Evolutionary conservation across 2,329 filamentous ascomycete species (phyloP).

Genomic region (Arachnopeziza araneosa): DNA sequence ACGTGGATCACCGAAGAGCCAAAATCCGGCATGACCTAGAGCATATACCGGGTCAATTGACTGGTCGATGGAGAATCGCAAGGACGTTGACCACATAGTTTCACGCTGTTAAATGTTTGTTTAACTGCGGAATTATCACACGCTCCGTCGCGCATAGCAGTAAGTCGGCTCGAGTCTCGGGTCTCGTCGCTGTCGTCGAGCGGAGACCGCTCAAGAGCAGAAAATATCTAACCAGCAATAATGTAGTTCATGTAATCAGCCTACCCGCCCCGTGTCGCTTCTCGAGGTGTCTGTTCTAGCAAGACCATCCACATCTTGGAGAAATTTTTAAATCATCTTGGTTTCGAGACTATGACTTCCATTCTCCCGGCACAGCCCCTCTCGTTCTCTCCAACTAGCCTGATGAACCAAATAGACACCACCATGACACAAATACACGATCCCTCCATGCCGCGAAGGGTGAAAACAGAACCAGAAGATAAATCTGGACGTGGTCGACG

Average conservation of each 20-base stretch:
- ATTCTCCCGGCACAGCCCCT: constrained; percentile 25
- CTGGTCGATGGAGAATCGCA: constrained; percentile 12
- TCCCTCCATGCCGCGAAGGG: constrained; percentile 15
- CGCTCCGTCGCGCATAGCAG: neutral
- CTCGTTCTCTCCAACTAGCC: constrained; percentile 20
- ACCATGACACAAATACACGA: constrained; percentile 22
- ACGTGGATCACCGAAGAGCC: constrained; percentile 1
- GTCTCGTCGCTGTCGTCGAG: neutral
- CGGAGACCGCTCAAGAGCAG: neutral
- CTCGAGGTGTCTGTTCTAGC: constrained; percentile 1
- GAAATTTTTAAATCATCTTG: neutral
- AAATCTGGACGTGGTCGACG: constrained; percentile 29
- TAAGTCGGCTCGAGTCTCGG: neutral
- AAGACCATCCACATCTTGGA: neutral
- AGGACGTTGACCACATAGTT: neutral
- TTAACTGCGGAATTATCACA: neutral
- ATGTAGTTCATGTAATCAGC: constrained; percentile 13
- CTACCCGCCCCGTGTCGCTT: neutral
- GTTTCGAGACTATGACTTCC: constrained; percentile 29
- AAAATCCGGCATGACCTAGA: constrained; percentile 19
- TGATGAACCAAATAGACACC: constrained; percentile 25
- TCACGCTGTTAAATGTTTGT: neutral
- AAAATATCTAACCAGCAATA: constrained; percentile 2
- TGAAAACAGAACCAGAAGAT: constrained; percentile 16
- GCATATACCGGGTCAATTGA: constrained; percentile 16